Base-by-base conservation (phyloP, 257 asterid genomes). In the Cynanchum wilfordii region DNA sequence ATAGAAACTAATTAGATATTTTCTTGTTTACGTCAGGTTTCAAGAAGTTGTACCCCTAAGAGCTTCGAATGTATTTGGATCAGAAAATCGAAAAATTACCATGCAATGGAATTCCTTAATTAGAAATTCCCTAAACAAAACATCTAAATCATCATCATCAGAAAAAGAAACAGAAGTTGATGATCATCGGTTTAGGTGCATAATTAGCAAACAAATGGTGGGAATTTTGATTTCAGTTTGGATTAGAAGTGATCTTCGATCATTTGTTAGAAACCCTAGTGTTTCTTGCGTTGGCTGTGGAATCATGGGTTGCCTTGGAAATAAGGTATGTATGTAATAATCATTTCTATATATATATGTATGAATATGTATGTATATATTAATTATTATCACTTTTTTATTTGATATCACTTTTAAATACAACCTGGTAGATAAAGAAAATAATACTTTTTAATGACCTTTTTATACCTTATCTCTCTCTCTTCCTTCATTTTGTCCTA, bases 281-380 rank as follows among this genome's bases (percentile, higher is more conserved):
- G 91, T 86, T 19, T 86, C 91, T 0, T 86, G 91, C 68, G 89
- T 88, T 25, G 94, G 94, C 56, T 88, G 94, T 79, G 94, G 94
- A 2, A 59, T 88, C 73, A 78, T 88, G 88, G 88, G 94, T 9
- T 86, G 90, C 71, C 83, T 88, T 54, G 91, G 94, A 33, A 88
- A 88, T 51, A 88, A 88, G 89, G 94, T 88, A 33, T 5, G 38
- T 33, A 33, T 1, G 1, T 1, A 76, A 64, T 38, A 13, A 4
- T 17, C 7, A 70, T 7, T 33, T 33, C 3, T 3, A 33, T 33
- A 33, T 33, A 33, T 33, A 33, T 33, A 3, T 33, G 4, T 33
- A 33, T 33, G n/a, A n/a, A n/a, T n/a, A n/a, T 30, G 33, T 9
- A 27, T 5, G 27, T 27, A 12, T 12, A 29, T 12, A 27, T 8